Evolutionary conservation across 768 basidiomycete genomes (phyloP).

Genomic region (Dentipellis fragilis): DNA sequence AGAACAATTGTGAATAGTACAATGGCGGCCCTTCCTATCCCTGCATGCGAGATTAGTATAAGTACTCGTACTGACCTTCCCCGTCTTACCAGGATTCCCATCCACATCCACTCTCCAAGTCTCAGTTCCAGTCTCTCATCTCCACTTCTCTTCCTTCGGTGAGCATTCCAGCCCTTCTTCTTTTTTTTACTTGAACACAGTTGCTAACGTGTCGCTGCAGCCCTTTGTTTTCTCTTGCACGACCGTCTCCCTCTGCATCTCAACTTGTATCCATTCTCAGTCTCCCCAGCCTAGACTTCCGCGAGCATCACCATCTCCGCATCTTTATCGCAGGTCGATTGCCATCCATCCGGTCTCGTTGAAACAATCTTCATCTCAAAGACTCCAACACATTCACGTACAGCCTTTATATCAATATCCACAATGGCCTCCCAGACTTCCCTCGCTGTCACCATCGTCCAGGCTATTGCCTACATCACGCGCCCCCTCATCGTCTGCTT

Average conservation of each 20-base stretch:
- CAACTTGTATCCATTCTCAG: background rate
- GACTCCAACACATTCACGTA: slow-evolving; percentile 4
- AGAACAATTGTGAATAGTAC: too few relatives aligned
- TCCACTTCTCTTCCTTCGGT: background rate
- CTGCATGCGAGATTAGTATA: too few relatives aligned
- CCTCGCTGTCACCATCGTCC: slow-evolving; percentile 60
- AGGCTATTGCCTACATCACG: slow-evolving; percentile 68
- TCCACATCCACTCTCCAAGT: background rate
- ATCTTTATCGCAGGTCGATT: slow-evolving; percentile 59
- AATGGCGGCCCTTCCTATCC: too few relatives aligned
- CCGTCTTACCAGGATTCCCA: slow-evolving; percentile 2
- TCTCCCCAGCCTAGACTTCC: slow-evolving; percentile 22
- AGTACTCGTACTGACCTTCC: too few relatives aligned
- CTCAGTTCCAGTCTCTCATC: slow-evolving; percentile 8
- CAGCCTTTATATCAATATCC: slow-evolving; percentile 14
- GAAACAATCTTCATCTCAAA: slow-evolving; percentile 8
- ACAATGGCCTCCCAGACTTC: slow-evolving; percentile 28
- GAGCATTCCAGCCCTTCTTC: background rate
- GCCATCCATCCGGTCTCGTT: slow-evolving; percentile 27
- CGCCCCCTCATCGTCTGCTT: slow-evolving; percentile 48
- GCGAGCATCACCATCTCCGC: slow-evolving; percentile 24
- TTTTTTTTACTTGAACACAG: background rate
- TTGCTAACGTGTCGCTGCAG: background rate
- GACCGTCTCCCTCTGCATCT: slow-evolving; percentile 9
- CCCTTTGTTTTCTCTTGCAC: slow-evolving; percentile 16